Evolutionary conservation across 108 stramenopile genomes (phyloP).

Genomic region (Cyclotella sp.): DNA sequence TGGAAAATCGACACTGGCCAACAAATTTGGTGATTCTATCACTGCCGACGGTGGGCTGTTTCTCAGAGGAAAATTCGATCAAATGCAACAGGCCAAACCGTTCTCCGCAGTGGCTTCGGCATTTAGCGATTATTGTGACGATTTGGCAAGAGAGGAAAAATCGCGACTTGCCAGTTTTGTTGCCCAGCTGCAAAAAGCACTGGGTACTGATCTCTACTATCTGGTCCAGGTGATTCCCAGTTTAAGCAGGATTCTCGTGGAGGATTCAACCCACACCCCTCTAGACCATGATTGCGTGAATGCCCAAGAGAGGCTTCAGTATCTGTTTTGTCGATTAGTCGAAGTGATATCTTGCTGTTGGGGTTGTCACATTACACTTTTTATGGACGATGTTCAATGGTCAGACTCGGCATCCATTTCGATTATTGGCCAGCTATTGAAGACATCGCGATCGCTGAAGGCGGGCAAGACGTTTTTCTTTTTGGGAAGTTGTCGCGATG

Average conservation of each 20-base stretch:
- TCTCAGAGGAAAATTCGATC: too few species aligned
- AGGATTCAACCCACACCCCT: background rate
- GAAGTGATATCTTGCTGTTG: constrained; percentile 14
- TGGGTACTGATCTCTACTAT: constrained; percentile 19
- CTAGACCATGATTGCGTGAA: constrained; percentile 13
- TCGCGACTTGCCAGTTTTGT: too few species aligned
- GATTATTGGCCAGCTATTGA: constrained; percentile 18
- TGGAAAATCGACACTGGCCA: too few species aligned
- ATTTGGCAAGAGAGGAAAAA: too few species aligned
- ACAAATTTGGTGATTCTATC: too few species aligned
- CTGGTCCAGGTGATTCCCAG: constrained; percentile 21
- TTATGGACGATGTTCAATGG: constrained; percentile 45
- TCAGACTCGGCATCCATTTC: constrained; percentile 21
- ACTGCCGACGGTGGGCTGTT: too few species aligned
- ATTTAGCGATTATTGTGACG: background rate
- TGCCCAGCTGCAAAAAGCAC: too few species aligned
- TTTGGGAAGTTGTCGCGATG: constrained; percentile 24
- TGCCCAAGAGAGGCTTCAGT: constrained; percentile 27
- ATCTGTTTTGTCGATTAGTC: constrained; percentile 27
- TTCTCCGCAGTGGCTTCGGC: background rate
- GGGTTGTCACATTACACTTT: constrained; percentile 2
- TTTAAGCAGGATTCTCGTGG: constrained; percentile 5
- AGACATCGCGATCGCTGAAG: background rate
- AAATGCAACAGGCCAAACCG: too few species aligned
- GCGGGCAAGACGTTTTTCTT: background rate